Conservation (phyloP, 140 eudicot species). For the Bidens hawaiensis region DNA sequence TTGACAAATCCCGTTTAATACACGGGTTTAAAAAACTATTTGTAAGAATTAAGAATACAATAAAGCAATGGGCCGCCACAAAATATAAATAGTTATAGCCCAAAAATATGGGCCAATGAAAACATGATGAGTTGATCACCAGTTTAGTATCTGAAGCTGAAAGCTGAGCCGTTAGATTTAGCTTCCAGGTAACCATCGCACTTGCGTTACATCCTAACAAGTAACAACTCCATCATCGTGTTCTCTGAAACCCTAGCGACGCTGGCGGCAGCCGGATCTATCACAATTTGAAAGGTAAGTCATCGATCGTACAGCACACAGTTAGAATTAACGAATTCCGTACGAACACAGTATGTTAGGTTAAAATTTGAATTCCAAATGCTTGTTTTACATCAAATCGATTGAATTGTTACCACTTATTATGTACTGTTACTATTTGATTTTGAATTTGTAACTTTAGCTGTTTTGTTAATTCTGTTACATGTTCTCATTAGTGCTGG, state of each 20-base stretch:
- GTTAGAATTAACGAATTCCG: not conserved
- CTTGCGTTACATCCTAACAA: not conserved
- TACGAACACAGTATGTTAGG: not conserved
- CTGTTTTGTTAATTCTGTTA: not conserved
- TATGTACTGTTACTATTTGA: not conserved
- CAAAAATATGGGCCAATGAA: no score
- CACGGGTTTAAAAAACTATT: no score
- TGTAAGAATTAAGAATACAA: no score
- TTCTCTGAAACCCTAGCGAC: constrained; percentile 29
- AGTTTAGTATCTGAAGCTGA: not conserved
- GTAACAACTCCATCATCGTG: not conserved
- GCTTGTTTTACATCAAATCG: not conserved
- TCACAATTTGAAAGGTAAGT: constrained; percentile 11
- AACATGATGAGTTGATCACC: no score
- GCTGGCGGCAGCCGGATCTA: constrained; percentile 32
- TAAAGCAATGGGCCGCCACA: no score
- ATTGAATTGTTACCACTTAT: not conserved
- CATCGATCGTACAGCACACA: not conserved
- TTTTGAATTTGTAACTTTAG: not conserved
- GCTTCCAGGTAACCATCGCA: constrained; percentile 2
- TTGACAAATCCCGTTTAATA: no score
- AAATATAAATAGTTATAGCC: no score
- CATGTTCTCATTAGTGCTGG: not conserved
- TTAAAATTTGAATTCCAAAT: not conserved
- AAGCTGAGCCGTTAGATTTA: constrained; percentile 14